Evolutionary conservation across 345 rosid species (phyloP).

Genomic region (Ricinus communis): DNA sequence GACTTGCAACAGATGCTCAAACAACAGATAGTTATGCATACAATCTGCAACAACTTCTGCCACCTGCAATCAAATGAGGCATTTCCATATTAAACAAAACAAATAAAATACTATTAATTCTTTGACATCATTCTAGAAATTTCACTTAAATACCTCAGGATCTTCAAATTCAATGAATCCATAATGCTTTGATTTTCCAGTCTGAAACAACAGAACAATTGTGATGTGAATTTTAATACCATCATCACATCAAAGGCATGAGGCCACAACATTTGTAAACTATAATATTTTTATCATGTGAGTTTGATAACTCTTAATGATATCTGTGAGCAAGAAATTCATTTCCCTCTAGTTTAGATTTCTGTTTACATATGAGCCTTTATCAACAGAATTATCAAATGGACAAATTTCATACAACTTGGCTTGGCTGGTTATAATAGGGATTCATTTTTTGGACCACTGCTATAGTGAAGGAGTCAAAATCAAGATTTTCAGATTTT

Average conservation of each 20-base stretch:
- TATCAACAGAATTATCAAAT: too few relatives aligned
- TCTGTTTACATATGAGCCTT: too few relatives aligned
- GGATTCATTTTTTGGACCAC: too few relatives aligned
- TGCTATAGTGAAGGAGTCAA: not conserved
- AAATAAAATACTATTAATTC: not conserved
- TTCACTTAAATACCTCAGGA: slow-evolving; percentile 50
- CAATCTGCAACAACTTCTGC: slow-evolving; percentile 90
- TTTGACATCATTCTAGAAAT: not conserved
- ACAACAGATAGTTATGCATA: slow-evolving; percentile 81
- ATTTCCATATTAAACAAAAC: slow-evolving; percentile 14
- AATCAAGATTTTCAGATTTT: not conserved
- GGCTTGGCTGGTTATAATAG: too few relatives aligned
- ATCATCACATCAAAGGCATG: not conserved
- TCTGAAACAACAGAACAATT: slow-evolving; percentile 36
- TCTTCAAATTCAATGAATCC: slow-evolving; percentile 83
- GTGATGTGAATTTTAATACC: not conserved
- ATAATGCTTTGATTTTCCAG: slow-evolving; percentile 91
- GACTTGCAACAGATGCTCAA: slow-evolving; percentile 84
- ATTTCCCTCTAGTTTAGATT: too few relatives aligned
- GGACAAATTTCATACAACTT: too few relatives aligned
- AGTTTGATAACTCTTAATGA: not conserved
- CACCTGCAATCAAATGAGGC: slow-evolving; percentile 50
- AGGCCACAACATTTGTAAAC: not conserved
- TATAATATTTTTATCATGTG: too few relatives aligned
- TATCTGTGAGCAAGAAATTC: not conserved